Conservation (phyloP, 169 alveolate genomes). For the Hepatocystis sp. region DNA sequence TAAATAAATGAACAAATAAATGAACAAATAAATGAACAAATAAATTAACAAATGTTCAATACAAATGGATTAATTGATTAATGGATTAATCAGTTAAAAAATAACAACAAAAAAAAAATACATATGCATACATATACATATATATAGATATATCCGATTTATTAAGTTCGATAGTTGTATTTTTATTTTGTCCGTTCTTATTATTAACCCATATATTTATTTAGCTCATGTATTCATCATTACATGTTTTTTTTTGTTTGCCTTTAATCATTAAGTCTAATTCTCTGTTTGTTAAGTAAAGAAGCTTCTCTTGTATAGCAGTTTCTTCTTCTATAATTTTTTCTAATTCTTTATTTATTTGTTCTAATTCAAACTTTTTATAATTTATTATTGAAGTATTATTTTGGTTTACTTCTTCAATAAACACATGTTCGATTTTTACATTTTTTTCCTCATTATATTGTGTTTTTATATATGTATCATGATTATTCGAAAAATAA, state of each 20-base stretch:
- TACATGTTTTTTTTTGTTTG: constrained; percentile 17
- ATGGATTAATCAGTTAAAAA: too few relatives aligned
- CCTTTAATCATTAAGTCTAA: constrained; percentile 26
- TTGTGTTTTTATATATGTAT: neutral
- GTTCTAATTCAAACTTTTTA: constrained; percentile 41
- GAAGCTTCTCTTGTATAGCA: constrained; percentile 47
- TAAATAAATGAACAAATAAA: too few relatives aligned
- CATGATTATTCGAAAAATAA: neutral
- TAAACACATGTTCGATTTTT: neutral
- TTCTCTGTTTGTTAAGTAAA: constrained; percentile 57
- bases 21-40: too few relatives aligned
- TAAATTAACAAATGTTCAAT: too few relatives aligned
- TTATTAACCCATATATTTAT: constrained; percentile 9
- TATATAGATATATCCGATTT: neutral
- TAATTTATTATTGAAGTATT: constrained; percentile 27
- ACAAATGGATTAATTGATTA: too few relatives aligned
- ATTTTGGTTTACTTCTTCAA: neutral
- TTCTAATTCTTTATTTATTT: constrained; percentile 62
- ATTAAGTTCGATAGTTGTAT: constrained; percentile 1
- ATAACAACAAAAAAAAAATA: neutral
- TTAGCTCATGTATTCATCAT: neutral
- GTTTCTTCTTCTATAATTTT: constrained; percentile 61
- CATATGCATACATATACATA: neutral
- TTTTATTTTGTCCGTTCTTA: neutral
- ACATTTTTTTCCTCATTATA: neutral